Evolutionary conservation across 202 grass and related monocot genomes (phyloP).

Genomic region (Setaria viridis): DNA sequence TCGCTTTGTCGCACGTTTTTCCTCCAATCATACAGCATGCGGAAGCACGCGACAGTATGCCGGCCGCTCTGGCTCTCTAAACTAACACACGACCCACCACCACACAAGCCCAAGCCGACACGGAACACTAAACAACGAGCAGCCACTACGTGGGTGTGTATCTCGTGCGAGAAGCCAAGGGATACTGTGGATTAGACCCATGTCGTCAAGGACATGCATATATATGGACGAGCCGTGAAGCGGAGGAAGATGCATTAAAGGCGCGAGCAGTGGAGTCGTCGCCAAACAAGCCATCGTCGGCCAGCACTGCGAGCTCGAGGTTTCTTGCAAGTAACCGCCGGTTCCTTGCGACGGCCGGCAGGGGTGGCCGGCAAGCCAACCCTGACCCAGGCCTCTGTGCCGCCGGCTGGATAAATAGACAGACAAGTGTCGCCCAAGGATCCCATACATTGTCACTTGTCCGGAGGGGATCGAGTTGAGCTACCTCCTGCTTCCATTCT

Average conservation of each 20-base stretch:
- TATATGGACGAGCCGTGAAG: slow-evolving; percentile 48
- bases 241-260: slow-evolving; percentile 18
- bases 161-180: slow-evolving; percentile 5
- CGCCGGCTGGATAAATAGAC: background rate
- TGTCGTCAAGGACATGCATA: background rate
- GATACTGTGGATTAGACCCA: background rate
- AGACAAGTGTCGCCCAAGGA: slow-evolving; percentile 37
- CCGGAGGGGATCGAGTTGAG: background rate
- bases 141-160: background rate
- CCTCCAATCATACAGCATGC: background rate
- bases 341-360: slow-evolving; percentile 11
- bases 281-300: slow-evolving; percentile 30
- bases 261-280: slow-evolving; percentile 30
- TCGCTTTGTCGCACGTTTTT: slow-evolving; percentile 35
- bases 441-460: slow-evolving; percentile 7
- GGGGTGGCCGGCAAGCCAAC: slow-evolving; percentile 40
- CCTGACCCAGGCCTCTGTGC: background rate
- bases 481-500: background rate
- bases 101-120: slow-evolving; percentile 13
- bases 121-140: slow-evolving; percentile 25
- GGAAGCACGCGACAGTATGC: background rate
- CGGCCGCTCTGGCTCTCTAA: background rate
- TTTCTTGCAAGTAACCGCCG: slow-evolving; percentile 56
- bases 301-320: background rate
- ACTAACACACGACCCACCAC: slow-evolving; percentile 8